Evolutionary conservation across 2,329 filamentous ascomycete genomes (phyloP), one percentile per base, ranked within the genome.

Genomic region (Hypoxylon sp.): DNA sequence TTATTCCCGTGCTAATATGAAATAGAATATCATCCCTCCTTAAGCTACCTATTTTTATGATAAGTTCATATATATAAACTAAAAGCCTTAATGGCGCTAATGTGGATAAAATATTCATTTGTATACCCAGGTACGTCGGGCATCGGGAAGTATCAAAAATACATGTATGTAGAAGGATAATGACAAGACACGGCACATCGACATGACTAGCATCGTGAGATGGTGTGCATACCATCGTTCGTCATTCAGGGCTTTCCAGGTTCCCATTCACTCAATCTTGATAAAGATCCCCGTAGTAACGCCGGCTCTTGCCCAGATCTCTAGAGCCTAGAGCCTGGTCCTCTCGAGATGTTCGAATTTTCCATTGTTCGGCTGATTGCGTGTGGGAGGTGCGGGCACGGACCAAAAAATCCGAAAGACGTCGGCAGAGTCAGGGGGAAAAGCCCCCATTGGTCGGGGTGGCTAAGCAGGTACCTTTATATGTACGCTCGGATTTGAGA

Each of bases 201-300:
- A 45, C 23, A 46, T 17, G 11, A 34, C 51, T 21, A 36, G 48
- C 34, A 55, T 53, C 58, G 46, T 55, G 41, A 56, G 49, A 49
- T 65, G 28, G 34, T 51, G 23, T 19, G 34, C 28, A 30, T n/a
- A 57, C 38, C n/a, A 51, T 55, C 36, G 32, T 48, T 6, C 7
- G 57, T 48, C 52, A 32, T 21, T 63, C 25, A 60, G 48, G 46
- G 19, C 10, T 14, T 23, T 13, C 23, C 2, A n/a, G 28, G 28
- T 10, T 14, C 43, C 58, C 45, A 45, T 21, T 28, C 14, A 32
- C 52, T 34, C 48, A 34, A 49, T 50, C 36, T 23, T 38, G 19
- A n/a, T 60, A 41, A 19, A 50, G 53, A 65, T 63, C 48, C n/a
- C 64, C 64, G 51, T 57, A 63, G 52, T 67, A 63, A 60, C 58